Base-by-base conservation (phyloP, 2,329 filamentous ascomycete species). In the Coniochaeta prunicola region DNA sequence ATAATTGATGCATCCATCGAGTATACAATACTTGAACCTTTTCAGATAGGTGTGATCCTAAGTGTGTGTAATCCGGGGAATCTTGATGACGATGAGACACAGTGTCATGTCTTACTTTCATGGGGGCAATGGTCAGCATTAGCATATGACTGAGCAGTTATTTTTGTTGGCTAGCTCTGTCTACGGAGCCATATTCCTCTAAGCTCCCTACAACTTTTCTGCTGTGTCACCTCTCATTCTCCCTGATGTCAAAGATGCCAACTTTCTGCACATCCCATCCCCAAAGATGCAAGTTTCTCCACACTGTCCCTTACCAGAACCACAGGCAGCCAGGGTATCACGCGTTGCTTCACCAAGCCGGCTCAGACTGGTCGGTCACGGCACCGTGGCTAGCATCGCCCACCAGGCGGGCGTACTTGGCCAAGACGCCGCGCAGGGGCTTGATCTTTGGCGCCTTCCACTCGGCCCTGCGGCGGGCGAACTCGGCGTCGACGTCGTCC, bases 361-460 rank as follows among this genome's bases (percentile, higher is more conserved):
- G 64, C 6, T 66, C 70, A 6, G 65, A 67, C 57, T 69, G 70
- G 77, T 96, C 92, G 40, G 92, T 96, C 74, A 96, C 89, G 9
- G 92, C 92, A 5, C 93, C 93, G 67, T 93, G 89, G 71, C 89
- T 93, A 12, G 93, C 93, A 82, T 97, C 92, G 1, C 92, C 89
- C 0, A 97, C 93, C 68, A 97, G 73, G 48, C 83, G 77, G 7
- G 90, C 90, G 77, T 97, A 97, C 79, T 97, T 97, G 5, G 91
- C 92, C 76, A 97, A 70, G 42, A 88, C 88, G 40, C 93, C 93
- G 59, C 93, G 84, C 65, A 87, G 92, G 10, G 96, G 90, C 61
- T 83, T 81, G 68, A 85, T 84, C 68, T 76, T 80, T 0, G 91
- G 92, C 33, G 81, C 76, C 66, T 77, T 85, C 89, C 89, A 92